Evolutionary conservation across 495 filamentous ascomycete genomes (phyloP).

Genomic region (Lasiosphaeria hispida): DNA sequence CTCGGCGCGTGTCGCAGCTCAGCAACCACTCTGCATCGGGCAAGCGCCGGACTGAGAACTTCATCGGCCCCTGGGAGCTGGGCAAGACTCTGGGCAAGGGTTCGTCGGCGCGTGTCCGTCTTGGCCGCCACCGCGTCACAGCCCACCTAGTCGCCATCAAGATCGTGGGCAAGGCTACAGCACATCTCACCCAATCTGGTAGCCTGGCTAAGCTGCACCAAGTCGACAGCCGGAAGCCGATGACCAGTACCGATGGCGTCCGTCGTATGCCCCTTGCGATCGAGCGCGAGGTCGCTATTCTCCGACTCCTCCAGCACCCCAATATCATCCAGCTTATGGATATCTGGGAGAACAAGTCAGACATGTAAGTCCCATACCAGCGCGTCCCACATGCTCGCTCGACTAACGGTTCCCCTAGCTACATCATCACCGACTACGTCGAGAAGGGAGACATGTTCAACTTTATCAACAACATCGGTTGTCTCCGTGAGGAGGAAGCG

Average conservation of each 20-base stretch:
- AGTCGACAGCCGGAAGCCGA: constrained; percentile 42
- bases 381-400: constrained; percentile 2
- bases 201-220: constrained; percentile 72
- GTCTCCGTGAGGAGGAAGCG: constrained; percentile 72
- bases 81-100: constrained; percentile 84
- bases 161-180: constrained; percentile 79
- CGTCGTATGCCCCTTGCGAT: constrained; percentile 79
- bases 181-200: constrained; percentile 66
- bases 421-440: constrained; percentile 94
- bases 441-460: constrained; percentile 88
- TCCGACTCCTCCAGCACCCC: constrained; percentile 91
- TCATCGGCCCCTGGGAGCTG: constrained; percentile 85
- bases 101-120: constrained; percentile 76
- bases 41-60: constrained; percentile 61
- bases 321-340: constrained; percentile 90
- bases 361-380: constrained; percentile 64
- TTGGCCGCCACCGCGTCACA: constrained; percentile 73
- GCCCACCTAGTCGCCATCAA: constrained; percentile 84
- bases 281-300: constrained; percentile 90
- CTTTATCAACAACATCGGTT: constrained; percentile 66
- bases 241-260: constrained; percentile 46
- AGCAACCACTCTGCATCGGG: constrained; percentile 63
- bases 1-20: constrained; percentile 68
- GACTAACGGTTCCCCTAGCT: constrained; percentile 54
- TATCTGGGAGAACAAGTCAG: constrained; percentile 92